phyloP scores from a whole-genome alignment of 768 basidiomycete genomes.

The Leucocoprinus leucothites region DNA sequence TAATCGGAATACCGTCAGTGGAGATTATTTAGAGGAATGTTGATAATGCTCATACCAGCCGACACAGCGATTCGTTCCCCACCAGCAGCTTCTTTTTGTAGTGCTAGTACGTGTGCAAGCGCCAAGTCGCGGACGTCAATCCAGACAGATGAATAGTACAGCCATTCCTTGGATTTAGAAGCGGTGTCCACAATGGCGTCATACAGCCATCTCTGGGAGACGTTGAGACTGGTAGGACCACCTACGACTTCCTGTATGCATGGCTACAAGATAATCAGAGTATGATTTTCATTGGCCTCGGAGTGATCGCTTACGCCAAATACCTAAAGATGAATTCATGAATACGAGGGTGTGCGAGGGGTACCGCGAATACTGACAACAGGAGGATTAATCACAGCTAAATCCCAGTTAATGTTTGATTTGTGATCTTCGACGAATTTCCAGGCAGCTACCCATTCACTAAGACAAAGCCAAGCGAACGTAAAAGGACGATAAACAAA shows the following conservation, averaged over 20 bases:
- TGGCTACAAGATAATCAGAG: slow-evolving; percentile 26
- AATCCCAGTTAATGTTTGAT: slow-evolving; percentile 42
- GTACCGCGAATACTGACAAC: slow-evolving; percentile 29
- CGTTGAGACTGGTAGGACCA: slow-evolving; percentile 32
- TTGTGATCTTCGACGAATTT: slow-evolving; percentile 42
- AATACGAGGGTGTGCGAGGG: too few species aligned
- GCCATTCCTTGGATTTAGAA: slow-evolving; percentile 17
- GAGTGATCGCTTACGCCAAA: slow-evolving; percentile 23
- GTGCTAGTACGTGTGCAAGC: slow-evolving; percentile 48
- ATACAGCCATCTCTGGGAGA: slow-evolving; percentile 30
- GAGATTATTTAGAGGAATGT: too few species aligned
- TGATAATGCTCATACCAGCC: slow-evolving; percentile 23
- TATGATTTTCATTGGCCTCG: not conserved
- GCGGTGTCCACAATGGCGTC: slow-evolving; percentile 21
- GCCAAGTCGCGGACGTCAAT: slow-evolving; percentile 58
- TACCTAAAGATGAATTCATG: slow-evolving; percentile 18
- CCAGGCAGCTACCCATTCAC: slow-evolving; percentile 34
- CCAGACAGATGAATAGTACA: slow-evolving; percentile 26
- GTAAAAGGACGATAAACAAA: slow-evolving; percentile 14
- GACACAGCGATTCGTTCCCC: slow-evolving; percentile 55
- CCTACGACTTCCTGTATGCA: slow-evolving; percentile 36
- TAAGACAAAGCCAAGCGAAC: not conserved
- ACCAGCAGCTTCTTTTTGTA: slow-evolving; percentile 50
- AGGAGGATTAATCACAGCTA: slow-evolving; percentile 53
- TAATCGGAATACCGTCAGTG: too few species aligned